Evolutionary conservation across 306 rosid species (phyloP).

Genomic region (Acacia melanoxylon): DNA sequence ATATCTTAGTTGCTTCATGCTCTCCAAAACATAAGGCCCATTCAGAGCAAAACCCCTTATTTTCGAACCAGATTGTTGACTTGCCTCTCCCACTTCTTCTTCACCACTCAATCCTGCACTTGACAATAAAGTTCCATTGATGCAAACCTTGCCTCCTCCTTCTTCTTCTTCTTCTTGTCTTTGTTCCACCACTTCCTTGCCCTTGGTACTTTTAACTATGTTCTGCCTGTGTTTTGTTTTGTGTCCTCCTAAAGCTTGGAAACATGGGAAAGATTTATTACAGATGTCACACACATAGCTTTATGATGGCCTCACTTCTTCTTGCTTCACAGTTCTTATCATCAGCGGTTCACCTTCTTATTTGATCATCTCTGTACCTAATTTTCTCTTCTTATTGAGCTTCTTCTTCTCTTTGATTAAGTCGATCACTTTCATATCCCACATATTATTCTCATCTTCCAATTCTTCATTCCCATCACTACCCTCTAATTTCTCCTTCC

Average conservation of each 20-base stretch:
- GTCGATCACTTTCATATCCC: not conserved
- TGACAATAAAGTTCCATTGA: not conserved
- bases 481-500: not conserved
- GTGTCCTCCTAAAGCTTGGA: conserved; percentile 47
- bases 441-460: not conserved
- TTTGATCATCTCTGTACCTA: not conserved
- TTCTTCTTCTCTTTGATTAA: not conserved
- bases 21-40: not conserved
- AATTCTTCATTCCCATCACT: not conserved
- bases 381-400: not conserved
- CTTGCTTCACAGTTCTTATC: not conserved
- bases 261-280: conserved; percentile 16
- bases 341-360: not conserved
- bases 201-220: not conserved
- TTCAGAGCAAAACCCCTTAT: not conserved
- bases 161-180: not conserved
- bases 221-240: conserved; percentile 37
- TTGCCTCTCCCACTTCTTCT: not conserved
- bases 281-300: conserved; percentile 29
- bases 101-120: not conserved
- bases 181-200: not conserved
- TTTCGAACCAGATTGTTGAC: not conserved
- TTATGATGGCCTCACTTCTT: not conserved
- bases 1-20: not conserved
- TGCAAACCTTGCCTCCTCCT: not conserved